Evolutionary conservation across 2,329 filamentous ascomycete genomes (phyloP).

Genomic region (Paraconiothyrium brasiliense): DNA sequence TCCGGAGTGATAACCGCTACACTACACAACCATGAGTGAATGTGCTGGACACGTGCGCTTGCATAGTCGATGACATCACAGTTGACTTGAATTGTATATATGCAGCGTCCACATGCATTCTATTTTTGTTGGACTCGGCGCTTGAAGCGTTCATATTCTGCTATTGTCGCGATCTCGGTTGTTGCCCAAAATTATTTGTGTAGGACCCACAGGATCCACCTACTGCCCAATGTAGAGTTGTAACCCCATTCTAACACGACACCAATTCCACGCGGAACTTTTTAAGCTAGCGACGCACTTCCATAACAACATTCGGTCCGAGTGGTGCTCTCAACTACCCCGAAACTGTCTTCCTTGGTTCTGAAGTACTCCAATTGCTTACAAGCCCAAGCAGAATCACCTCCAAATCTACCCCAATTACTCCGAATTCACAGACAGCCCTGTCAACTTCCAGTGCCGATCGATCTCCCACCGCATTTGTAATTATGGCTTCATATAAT

Average conservation of each 20-base stretch:
- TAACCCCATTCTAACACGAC: neutral
- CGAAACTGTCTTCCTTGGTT: neutral
- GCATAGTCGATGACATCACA: neutral
- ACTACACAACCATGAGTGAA: constrained; percentile 13
- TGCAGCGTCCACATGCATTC: neutral
- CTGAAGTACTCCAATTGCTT: neutral
- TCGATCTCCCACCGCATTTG: neutral
- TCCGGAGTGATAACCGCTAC: constrained; percentile 15
- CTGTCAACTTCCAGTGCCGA: neutral
- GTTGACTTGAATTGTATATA: neutral
- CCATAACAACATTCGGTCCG: neutral
- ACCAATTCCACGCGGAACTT: neutral
- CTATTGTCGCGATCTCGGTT: neutral
- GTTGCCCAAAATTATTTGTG: neutral
- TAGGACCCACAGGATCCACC: constrained; percentile 8
- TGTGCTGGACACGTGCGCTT: neutral
- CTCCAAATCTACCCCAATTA: neutral
- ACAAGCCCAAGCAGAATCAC: neutral
- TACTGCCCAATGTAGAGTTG: neutral
- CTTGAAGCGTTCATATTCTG: neutral
- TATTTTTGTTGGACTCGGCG: neutral
- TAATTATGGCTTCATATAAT: neutral
- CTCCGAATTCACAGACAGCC: neutral
- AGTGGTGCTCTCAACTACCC: neutral
- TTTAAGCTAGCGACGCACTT: neutral